Conservation (phyloP, 2,329 filamentous ascomycete species). For the Paramyrothecium roridum region DNA sequence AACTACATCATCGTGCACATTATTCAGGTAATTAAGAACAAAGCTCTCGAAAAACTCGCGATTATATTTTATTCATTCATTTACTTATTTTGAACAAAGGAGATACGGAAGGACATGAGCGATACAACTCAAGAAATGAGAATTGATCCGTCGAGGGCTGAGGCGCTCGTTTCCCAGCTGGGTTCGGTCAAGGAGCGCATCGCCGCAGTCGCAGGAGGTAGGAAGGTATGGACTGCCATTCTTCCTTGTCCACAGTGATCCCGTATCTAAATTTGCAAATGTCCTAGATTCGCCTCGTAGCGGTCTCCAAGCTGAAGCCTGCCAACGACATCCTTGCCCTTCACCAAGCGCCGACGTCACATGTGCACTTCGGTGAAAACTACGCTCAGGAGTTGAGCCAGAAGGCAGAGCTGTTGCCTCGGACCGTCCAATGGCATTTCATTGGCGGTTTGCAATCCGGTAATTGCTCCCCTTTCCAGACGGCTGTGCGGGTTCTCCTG, state of each 20-base stretch:
- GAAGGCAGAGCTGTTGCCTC: slow-evolving; percentile 78
- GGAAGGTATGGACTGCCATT: slow-evolving; percentile 44
- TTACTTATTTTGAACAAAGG: slow-evolving; percentile 6
- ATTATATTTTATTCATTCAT: too few relatives aligned
- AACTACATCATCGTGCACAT: background rate
- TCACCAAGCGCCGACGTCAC: slow-evolving; percentile 57
- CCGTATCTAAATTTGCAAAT: slow-evolving; percentile 10
- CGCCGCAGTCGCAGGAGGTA: slow-evolving; percentile 46
- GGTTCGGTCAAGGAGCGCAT: slow-evolving; percentile 57
- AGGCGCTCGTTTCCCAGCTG: slow-evolving; percentile 61
- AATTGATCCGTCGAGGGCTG: slow-evolving; percentile 58
- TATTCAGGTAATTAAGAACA: slow-evolving; percentile 13
- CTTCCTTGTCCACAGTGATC: slow-evolving; percentile 6
- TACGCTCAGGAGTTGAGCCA: slow-evolving; percentile 87
- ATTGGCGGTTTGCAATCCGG: slow-evolving; percentile 87
- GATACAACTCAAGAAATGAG: slow-evolving; percentile 51
- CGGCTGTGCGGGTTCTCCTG: background rate
- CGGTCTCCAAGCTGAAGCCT: slow-evolving; percentile 95
- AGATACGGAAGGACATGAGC: slow-evolving; percentile 32
- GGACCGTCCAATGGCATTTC: slow-evolving; percentile 86
- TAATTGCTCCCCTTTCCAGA: slow-evolving; percentile 17
- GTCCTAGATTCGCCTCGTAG: slow-evolving; percentile 74
- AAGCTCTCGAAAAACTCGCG: background rate
- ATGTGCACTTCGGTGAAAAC: slow-evolving; percentile 92
- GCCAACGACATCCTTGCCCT: slow-evolving; percentile 86